phyloP scores from a whole-genome alignment of 2,329 filamentous ascomycete species.

The Aaosphaeria pasadenensis region DNA sequence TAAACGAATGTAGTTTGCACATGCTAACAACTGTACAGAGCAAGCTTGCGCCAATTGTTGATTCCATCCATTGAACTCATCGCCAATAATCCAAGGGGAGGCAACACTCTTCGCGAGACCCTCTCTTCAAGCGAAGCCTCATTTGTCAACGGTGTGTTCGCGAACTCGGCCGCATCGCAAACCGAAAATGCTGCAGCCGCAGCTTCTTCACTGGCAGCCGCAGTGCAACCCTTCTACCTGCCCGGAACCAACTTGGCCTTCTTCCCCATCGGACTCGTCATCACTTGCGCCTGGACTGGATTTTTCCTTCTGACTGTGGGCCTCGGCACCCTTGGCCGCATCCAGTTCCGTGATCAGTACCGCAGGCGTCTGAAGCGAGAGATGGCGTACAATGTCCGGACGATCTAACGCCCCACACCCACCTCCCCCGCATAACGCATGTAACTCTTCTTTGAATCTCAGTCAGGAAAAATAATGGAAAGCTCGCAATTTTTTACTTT shows the following conservation, averaged over 20 bases:
- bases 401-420: constrained; percentile 24
- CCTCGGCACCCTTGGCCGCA: constrained; percentile 64
- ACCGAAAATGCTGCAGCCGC: constrained; percentile 39
- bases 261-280: constrained; percentile 66
- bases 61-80: constrained; percentile 67
- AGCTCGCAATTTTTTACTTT: background rate
- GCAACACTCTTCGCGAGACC: constrained; percentile 57
- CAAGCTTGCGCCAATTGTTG: constrained; percentile 60
- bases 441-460: background rate
- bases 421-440: background rate
- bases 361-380: constrained; percentile 49
- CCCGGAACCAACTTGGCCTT: constrained; percentile 67
- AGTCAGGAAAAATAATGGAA: too few species aligned
- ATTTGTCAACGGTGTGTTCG: constrained; percentile 70
- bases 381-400: constrained; percentile 26
- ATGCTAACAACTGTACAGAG: constrained; percentile 41
- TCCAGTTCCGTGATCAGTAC: constrained; percentile 65
- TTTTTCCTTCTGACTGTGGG: constrained; percentile 54
- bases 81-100: constrained; percentile 45
- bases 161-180: constrained; percentile 54
- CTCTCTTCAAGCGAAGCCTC: constrained; percentile 68
- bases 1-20: background rate
- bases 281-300: constrained; percentile 62
- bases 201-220: constrained; percentile 40
- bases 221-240: constrained; percentile 59